A percentile compares a stretch with the other conserved stretches of the same genome.
These are phyloP conservation scores for Epichloe sp. DNA, from an alignment of 2,329 filamentous ascomycete species.

Conservation along the genomic window DNA sequence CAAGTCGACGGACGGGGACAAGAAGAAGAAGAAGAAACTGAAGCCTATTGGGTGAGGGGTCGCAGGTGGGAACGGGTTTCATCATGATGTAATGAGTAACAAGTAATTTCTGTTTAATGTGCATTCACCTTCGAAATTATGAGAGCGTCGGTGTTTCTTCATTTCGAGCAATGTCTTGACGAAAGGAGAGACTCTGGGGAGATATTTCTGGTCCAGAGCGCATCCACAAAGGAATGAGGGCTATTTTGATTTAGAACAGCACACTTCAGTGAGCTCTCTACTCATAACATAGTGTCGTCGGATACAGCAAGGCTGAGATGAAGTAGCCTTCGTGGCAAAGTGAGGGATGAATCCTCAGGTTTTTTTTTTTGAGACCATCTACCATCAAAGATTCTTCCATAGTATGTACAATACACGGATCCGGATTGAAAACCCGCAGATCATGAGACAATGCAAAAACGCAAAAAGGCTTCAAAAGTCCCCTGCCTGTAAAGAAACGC, in stretches of 20 bases:
- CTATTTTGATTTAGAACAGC: no score
- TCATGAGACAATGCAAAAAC: neutral
- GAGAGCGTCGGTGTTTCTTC: no score
- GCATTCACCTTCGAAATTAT: no score
- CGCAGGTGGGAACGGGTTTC: neutral
- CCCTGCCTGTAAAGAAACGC: conserved; percentile 10
- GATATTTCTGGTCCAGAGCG: no score
- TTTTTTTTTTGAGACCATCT: conserved; percentile 17
- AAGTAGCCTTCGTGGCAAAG: no score
- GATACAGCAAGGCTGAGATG: no score
- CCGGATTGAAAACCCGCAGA: neutral
- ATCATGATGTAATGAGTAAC: conserved; percentile 2
- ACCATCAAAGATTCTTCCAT: conserved; percentile 11
- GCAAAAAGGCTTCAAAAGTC: neutral
- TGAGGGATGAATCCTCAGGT: conserved; percentile 11
- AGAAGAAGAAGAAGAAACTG: conserved; percentile 60
- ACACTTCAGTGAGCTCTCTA: no score
- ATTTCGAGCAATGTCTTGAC: no score
- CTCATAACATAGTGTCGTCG: no score
- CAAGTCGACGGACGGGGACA: conserved; percentile 36
- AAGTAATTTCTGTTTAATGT: neutral
- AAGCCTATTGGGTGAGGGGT: conserved; percentile 42
- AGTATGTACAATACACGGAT: conserved; percentile 19
- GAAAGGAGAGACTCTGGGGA: no score
- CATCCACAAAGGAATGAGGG: no score